These are phyloP conservation scores for Wallemia ichthyophaga DNA, from an alignment of 1,284 basidiomycete species.

Conservation along the genomic window DNA sequence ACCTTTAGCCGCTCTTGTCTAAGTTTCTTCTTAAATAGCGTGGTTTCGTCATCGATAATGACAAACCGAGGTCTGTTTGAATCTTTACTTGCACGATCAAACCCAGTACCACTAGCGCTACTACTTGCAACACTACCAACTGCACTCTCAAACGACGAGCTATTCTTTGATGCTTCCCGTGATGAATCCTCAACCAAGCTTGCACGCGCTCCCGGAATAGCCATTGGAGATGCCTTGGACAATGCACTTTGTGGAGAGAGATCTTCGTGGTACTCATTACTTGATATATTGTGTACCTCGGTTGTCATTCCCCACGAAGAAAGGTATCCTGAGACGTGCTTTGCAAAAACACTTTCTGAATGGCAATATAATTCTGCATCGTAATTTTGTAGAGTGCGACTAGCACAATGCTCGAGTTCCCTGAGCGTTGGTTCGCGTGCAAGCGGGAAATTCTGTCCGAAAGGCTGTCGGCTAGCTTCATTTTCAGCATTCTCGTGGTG, in stretches of 20 bases:
- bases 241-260: background rate
- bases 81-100: background rate
- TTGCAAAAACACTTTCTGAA: conserved; percentile 51
- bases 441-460: conserved; percentile 14
- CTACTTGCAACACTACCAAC: background rate
- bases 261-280: conserved; percentile 12
- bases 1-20: conserved; percentile 27
- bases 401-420: conserved; percentile 44
- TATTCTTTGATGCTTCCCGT: background rate
- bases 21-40: conserved; percentile 37
- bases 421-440: conserved; percentile 40
- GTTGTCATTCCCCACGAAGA: conserved; percentile 43
- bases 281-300: conserved; percentile 55
- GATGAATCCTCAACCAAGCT: background rate
- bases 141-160: background rate
- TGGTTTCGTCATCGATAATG: conserved; percentile 65
- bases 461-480: conserved; percentile 21
- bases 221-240: background rate
- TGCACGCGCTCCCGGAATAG: background rate
- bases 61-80: conserved; percentile 25
- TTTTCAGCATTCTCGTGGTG: conserved; percentile 18
- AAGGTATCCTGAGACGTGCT: conserved; percentile 63
- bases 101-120: background rate
- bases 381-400: conserved; percentile 39
- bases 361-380: conserved; percentile 52